A percentile compares a stretch with the other conserved stretches of the same genome.
Evolutionary conservation across 805 yeast genomes (phyloP).

Genomic region (Saccharomycopsis vini): DNA sequence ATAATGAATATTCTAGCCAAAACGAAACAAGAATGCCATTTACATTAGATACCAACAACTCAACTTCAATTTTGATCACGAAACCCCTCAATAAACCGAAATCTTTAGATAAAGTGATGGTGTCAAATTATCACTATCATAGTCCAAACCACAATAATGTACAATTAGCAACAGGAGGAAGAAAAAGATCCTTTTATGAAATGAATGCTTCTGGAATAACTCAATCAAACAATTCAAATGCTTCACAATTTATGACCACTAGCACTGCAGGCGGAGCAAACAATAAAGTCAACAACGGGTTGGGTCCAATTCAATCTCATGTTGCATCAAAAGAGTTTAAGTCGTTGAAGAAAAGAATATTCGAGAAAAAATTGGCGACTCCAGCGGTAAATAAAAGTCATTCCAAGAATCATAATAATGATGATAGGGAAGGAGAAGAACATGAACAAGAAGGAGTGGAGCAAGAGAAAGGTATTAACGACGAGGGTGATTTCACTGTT

Average conservation of each 20-base stretch:
- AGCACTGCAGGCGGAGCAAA: background rate
- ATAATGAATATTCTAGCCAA: background rate
- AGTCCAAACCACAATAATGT: too few species aligned
- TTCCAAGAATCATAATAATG: constrained; percentile 3
- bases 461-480: background rate
- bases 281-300: constrained; percentile 42
- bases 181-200: constrained; percentile 37
- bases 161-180: too few species aligned
- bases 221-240: constrained; percentile 31
- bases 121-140: too few species aligned
- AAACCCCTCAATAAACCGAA: too few species aligned
- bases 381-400: background rate
- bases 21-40: too few species aligned
- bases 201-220: constrained; percentile 55
- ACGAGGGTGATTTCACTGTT: background rate
- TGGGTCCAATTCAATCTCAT: constrained; percentile 51
- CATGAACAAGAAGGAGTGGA: constrained; percentile 7
- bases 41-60: background rate
- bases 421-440: constrained; percentile 1
- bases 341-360: constrained; percentile 37
- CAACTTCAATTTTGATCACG: background rate
- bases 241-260: background rate
- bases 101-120: too few species aligned
- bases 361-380: constrained; percentile 18
- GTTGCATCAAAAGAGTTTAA: constrained; percentile 46